These are phyloP conservation scores for Skeletonema menzelii DNA, from an alignment of 108 stramenopile genomes.

Conservation along the genomic window DNA sequence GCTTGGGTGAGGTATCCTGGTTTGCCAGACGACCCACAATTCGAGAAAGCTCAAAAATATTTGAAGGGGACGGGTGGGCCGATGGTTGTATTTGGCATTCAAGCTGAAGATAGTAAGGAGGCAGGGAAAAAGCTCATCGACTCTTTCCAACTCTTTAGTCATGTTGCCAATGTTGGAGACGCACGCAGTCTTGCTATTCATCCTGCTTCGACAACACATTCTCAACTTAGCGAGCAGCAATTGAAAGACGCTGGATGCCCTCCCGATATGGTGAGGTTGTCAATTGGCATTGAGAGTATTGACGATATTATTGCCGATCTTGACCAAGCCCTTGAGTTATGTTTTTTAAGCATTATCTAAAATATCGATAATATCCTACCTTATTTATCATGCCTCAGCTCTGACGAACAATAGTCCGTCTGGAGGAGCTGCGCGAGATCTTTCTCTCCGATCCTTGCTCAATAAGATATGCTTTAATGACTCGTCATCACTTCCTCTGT, in stretches of 20 bases:
- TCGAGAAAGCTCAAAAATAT: slow-evolving; percentile 75
- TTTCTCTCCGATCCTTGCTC: slow-evolving; percentile 39
- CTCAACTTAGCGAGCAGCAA: slow-evolving; percentile 72
- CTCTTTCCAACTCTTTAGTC: slow-evolving; percentile 61
- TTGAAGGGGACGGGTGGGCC: slow-evolving; percentile 69
- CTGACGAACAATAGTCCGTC: slow-evolving; percentile 73
- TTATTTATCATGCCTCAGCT: slow-evolving; percentile 11
- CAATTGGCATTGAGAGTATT: slow-evolving; percentile 78
- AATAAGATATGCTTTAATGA: slow-evolving; percentile 47
- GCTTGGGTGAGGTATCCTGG: slow-evolving; percentile 83
- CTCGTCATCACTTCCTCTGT: slow-evolving; percentile 12
- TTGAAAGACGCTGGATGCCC: slow-evolving; percentile 70
- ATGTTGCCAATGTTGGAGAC: slow-evolving; percentile 96
- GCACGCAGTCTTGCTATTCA: slow-evolving; percentile 80
- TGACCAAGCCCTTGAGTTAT: slow-evolving; percentile 73
- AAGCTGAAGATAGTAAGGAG: slow-evolving; percentile 42
- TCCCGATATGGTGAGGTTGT: slow-evolving; percentile 78
- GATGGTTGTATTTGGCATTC: slow-evolving; percentile 83
- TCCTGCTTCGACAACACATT: slow-evolving; percentile 90
- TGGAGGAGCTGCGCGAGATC: slow-evolving; percentile 59
- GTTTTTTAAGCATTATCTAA: not conserved
- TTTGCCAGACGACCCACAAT: slow-evolving; percentile 55
- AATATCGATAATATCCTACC: not conserved
- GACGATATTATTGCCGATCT: slow-evolving; percentile 84
- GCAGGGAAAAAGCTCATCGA: slow-evolving; percentile 81